Evolutionary conservation across 2,329 filamentous ascomycete species (phyloP).

Genomic region (Fusarium torulosum): DNA sequence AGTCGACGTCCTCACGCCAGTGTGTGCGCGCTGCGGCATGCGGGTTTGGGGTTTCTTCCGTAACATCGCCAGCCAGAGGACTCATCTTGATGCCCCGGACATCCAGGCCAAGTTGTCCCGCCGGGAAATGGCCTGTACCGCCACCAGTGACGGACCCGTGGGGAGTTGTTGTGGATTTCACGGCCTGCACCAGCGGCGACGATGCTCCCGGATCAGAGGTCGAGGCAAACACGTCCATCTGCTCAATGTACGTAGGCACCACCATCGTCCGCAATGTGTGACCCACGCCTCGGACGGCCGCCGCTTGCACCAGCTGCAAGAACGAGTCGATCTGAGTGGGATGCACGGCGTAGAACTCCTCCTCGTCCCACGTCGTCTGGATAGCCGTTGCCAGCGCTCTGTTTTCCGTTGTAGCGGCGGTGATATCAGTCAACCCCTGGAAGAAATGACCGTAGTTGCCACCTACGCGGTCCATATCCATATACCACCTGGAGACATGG

Average conservation of each 20-base stretch:
- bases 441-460: constrained; percentile 13
- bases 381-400: constrained; percentile 12
- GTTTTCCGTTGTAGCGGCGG: constrained; percentile 8
- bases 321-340: constrained; percentile 22
- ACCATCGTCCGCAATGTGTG: constrained; percentile 13
- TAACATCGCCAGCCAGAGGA: constrained; percentile 8
- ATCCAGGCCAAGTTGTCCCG: constrained; percentile 9
- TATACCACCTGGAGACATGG: constrained; percentile 7
- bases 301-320: constrained; percentile 18
- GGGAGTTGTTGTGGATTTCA: neutral
- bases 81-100: constrained; percentile 12
- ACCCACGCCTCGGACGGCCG: constrained; percentile 10
- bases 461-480: constrained; percentile 15
- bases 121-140: constrained; percentile 8
- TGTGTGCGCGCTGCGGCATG: constrained; percentile 17
- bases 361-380: constrained; percentile 5
- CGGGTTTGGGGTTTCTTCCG: constrained; percentile 5
- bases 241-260: constrained; percentile 17
- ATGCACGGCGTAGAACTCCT: constrained; percentile 21
- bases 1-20: constrained; percentile 24
- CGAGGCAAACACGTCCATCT: constrained; percentile 9
- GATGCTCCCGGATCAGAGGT: constrained; percentile 9
- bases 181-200: constrained; percentile 5
- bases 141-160: constrained; percentile 6
- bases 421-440: constrained; percentile 11